Conservation (phyloP, 371 early-diverging fungal genomes). For the Rozella allomycis region DNA sequence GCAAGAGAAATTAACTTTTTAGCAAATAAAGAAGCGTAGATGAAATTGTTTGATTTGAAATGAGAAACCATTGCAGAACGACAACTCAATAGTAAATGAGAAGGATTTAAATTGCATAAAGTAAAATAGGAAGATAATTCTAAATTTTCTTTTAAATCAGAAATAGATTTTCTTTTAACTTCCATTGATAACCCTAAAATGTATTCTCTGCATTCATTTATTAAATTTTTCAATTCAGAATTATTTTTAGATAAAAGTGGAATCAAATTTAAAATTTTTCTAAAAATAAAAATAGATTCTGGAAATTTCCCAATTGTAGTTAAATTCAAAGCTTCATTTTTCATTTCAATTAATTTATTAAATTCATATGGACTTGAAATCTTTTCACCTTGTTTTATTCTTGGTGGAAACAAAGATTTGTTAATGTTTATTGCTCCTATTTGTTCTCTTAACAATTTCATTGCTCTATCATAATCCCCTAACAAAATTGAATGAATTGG, state of each 20-base stretch:
- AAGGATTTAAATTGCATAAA: constrained; percentile 61
- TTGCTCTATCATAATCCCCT: no score
- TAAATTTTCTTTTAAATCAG: constrained; percentile 39
- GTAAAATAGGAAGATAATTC: constrained; percentile 88
- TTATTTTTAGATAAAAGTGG: constrained; percentile 24
- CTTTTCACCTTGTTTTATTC: no score
- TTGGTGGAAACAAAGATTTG: no score
- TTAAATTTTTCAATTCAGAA: constrained; percentile 21
- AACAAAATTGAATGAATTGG: no score
- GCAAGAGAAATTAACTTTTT: constrained; percentile 26
- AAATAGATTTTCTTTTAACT: constrained; percentile 37
- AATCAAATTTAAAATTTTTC: constrained; percentile 42
- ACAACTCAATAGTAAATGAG: constrained; percentile 59
- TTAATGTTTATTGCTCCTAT: no score
- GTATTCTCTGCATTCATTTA: constrained; percentile 70
- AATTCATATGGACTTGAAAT: no score
- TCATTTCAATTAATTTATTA: no score
- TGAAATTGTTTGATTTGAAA: constrained; percentile 55
- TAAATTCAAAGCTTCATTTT: constrained; percentile 6
- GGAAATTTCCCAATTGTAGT: constrained; percentile 42
- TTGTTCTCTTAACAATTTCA: no score
- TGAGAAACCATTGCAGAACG: constrained; percentile 58
- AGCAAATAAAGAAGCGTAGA: constrained; percentile 56
- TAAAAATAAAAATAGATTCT: constrained; percentile 49
- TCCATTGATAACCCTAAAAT: constrained; percentile 65